These are phyloP conservation scores for Ephemerocybe angulata DNA, from an alignment of 768 basidiomycete genomes.

Conservation along the genomic window DNA sequence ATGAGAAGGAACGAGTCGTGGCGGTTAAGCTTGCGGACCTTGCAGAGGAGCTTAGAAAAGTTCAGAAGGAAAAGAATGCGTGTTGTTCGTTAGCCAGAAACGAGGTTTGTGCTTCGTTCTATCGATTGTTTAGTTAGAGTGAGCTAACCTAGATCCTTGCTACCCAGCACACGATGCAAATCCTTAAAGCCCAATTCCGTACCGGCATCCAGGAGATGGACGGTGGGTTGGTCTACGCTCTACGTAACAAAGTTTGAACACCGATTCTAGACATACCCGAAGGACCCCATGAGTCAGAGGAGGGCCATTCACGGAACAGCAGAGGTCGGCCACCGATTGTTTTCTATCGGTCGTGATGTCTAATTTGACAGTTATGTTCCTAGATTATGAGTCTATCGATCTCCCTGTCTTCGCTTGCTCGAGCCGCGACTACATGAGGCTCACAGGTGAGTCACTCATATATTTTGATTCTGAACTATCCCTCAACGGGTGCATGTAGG, in stretches of 20 bases:
- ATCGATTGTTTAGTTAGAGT: neutral
- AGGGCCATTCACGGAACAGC: neutral
- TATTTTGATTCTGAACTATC: neutral
- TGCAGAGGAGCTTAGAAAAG: conserved; percentile 40
- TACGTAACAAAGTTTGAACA: neutral
- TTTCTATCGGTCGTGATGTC: neutral
- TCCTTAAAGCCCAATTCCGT: conserved; percentile 57
- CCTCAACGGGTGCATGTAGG: conserved; percentile 24
- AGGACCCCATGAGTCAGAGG: neutral
- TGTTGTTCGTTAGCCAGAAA: conserved; percentile 42
- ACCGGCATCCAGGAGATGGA: conserved; percentile 55
- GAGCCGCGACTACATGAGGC: neutral
- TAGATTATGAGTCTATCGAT: conserved; percentile 55
- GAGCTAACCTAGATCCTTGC: no score
- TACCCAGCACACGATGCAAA: conserved; percentile 47
- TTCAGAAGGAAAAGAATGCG: conserved; percentile 57
- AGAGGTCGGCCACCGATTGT: neutral
- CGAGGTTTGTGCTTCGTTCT: neutral
- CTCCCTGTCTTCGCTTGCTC: neutral
- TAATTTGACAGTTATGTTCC: neutral
- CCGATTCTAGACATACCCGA: neutral
- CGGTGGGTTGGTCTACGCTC: conserved; percentile 26
- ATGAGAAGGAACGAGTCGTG: neutral
- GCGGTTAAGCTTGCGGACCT: conserved; percentile 27
- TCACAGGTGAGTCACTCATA: neutral